Evolutionary conservation across 768 basidiomycete species (phyloP), one percentile per base, ranked within the genome.

Genomic region (Trametopsis cervina): DNA sequence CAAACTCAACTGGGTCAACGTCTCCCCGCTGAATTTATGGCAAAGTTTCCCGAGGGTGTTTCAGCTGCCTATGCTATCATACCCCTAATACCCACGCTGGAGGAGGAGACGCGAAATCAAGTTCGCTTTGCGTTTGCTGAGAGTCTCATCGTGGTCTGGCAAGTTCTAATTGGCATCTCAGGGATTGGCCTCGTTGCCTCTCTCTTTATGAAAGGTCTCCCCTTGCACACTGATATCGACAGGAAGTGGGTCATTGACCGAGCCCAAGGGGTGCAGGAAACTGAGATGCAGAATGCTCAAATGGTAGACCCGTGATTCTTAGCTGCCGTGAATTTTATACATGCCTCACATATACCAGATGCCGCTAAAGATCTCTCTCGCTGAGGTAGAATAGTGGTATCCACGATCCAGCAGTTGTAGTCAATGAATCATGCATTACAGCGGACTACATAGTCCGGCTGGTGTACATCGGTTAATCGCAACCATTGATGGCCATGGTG

Each of bases 81-180:
- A 20, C 58, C 60, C 4, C 26, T 44, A 13, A 61, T 63, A 23
- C 20, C 26, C 13, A 24, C 4, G 5, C 50, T 66, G 12, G 47
- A 57, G 4, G 58, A 63, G 44, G 62, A 63, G 0, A 50, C 64
- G 11, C 58, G 55, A 22, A 52, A 42, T 3, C 27, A 58, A 39
- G 65, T 67, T 6, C 55, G 58, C 12, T 44, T 38, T 13, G 68
- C 65, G 4, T 68, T 67, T 44, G 62, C 61, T 9, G 56, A 58
- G 7, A 57, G 60, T 25, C 40, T 65, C 9, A 10, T 33, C 13
- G 42, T 54, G 23, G 44, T 70, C 27, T 70, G 68, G 69, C 37
- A 53, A 15, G 58, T 58, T 4, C 45, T 63, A 45, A 54, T 61
- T 21, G 66, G 55, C 1, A 17, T 70, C 33, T 42, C 55, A 4